Evolutionary conservation across 2,329 filamentous ascomycete species (phyloP).

Genomic region (Ceratocystis alfenasii): DNA sequence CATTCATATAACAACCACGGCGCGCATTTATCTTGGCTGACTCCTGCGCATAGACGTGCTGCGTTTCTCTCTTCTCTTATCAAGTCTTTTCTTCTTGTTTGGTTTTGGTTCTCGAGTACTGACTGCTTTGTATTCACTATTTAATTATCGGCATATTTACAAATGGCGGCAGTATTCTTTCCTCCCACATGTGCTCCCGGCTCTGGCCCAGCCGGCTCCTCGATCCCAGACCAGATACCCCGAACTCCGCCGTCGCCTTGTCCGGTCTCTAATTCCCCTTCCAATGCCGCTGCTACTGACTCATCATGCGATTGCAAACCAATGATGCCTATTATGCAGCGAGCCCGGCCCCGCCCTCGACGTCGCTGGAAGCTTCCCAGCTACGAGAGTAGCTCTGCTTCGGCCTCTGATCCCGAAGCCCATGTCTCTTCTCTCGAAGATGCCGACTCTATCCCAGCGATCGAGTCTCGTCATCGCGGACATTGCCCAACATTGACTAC

Average conservation of each 20-base stretch:
- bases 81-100: background rate
- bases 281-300: background rate
- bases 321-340: conserved; percentile 15
- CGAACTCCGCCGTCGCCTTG: background rate
- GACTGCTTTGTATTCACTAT: conserved; percentile 7
- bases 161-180: conserved; percentile 16
- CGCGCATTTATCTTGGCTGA: background rate
- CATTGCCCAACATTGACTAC: background rate
- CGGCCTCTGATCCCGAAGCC: background rate
- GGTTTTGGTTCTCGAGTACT: background rate
- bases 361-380: conserved; percentile 9
- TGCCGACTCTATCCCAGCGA: background rate
- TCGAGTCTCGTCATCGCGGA: background rate
- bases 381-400: conserved; percentile 8
- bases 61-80: background rate
- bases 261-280: background rate
- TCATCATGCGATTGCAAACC: background rate
- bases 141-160: conserved; percentile 8
- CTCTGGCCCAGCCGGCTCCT: background rate
- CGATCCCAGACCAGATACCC: background rate
- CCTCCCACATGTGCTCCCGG: background rate
- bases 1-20: background rate
- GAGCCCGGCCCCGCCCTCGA: conserved; percentile 11
- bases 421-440: background rate
- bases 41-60: too few relatives aligned